These are phyloP conservation scores for Mallotus repandus DNA, from an alignment of 441 rosid species.

Conservation along the genomic window DNA sequence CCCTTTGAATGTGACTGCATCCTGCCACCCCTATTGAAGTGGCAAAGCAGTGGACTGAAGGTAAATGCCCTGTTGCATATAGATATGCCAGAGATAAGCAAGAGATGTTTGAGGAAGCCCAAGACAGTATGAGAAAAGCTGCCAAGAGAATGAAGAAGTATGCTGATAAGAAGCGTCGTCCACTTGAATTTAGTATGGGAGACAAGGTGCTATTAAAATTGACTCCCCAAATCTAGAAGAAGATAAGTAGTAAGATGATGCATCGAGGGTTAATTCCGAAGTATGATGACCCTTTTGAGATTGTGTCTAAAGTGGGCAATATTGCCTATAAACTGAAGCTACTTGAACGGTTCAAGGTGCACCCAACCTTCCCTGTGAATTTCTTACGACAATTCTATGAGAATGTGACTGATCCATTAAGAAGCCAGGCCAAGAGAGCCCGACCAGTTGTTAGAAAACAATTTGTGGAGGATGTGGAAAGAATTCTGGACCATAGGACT, in stretches of 20 bases:
- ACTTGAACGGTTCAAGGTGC: neutral
- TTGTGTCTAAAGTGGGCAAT: neutral
- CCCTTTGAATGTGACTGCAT: too few species aligned
- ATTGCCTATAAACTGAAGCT: neutral
- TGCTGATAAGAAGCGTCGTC: neutral
- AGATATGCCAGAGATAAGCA: neutral
- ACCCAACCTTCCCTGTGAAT: neutral
- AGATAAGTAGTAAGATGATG: neutral
- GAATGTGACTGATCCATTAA: neutral
- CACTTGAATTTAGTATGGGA: neutral
- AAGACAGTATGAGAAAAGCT: neutral
- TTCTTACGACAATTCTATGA: neutral
- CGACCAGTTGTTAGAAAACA: neutral
- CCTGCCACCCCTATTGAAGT: too few species aligned
- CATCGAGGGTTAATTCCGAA: neutral
- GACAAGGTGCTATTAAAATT: constrained; percentile 4
- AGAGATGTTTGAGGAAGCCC: neutral
- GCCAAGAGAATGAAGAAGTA: neutral
- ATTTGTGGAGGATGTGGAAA: neutral
- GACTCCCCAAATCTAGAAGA: neutral
- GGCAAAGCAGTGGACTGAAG: rapidly evolving
- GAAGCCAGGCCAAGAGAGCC: neutral
- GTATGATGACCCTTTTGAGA: constrained; percentile 8
- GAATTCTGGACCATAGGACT: neutral
- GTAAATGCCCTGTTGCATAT: neutral